Evolutionary conservation across 1,139 yeast genomes (phyloP), one percentile per base, ranked within the genome.

Genomic region (Yamadazyma conglobata): DNA sequence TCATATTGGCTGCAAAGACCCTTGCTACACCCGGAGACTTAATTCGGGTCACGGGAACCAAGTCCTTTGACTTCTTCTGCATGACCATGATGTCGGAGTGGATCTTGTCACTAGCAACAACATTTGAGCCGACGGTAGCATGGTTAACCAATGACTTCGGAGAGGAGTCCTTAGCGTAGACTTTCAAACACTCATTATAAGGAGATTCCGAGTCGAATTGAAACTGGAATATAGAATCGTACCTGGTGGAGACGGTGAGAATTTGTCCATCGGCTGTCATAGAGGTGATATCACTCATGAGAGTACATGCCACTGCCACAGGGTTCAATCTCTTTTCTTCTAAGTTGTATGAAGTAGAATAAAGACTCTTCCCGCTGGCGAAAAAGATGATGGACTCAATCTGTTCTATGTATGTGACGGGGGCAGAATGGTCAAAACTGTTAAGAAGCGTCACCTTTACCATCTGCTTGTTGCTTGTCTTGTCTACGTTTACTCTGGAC

Each of bases 1-100:
- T 39, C 35, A 51, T 64, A 33, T 32, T 48, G 10, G 58, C 65
- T 37, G 38, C 30, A 17, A 42, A 53, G 0, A 74, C 55, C 35
- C 75, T 51, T 1, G 79, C 74, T 13, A 73, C 61, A 26, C 67
- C 64, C 0, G 71, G 52, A 25, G 66, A 44, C 23, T 49, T 56
- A 25, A 29, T 42, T 22, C 23, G 27, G 5, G 16, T 28, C 9
- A 14, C 33, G 1, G 38, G 23, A 10, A 33, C 17, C 13, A 42
- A 22, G 22, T 32, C 38, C 21, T 33, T 38, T 11, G 35, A 17
- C 2, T 41, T 32, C n/a, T 35, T 27, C 11, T 50, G 47, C 43
- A 63, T 42, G 0, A 63, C 24, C 36, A 64, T 25, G 6, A 74
- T 43, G 1, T 67, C 49, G 2, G 73, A 64, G 33, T 65, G 69